A percentile compares a stretch with the other conserved stretches of the same genome.
Conservation (phyloP, 768 basidiomycete species). For the Botryobasidium botryosum region DNA sequence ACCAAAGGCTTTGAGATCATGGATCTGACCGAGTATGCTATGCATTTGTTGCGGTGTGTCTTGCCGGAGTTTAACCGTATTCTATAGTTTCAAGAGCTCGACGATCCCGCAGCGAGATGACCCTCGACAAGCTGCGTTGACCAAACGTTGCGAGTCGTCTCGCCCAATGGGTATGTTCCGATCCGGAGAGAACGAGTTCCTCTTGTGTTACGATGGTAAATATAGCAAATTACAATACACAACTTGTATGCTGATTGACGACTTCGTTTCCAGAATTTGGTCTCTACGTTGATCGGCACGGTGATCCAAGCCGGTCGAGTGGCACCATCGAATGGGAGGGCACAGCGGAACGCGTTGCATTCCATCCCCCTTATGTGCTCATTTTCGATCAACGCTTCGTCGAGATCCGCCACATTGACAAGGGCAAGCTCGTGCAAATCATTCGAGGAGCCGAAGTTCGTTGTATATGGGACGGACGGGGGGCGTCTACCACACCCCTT, state of each 20-base stretch:
- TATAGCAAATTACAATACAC: background rate
- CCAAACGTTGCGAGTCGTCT: conserved; percentile 65
- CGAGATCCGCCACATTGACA: conserved; percentile 72
- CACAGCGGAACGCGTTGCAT: conserved; percentile 70
- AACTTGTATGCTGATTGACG: background rate
- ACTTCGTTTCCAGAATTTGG: conserved; percentile 52
- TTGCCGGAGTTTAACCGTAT: background rate
- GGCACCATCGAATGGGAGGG: conserved; percentile 91
- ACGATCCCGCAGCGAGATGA: conserved; percentile 78
- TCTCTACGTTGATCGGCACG: conserved; percentile 80
- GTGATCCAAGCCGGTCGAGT: conserved; percentile 47
- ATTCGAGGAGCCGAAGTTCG: conserved; percentile 66
- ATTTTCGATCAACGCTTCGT: conserved; percentile 83
- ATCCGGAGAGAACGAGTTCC: conserved; percentile 69
- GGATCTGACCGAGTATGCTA: conserved; percentile 77
- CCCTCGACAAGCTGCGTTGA: conserved; percentile 43
- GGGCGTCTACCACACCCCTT: conserved; percentile 19
- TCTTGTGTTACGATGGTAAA: conserved; percentile 77
- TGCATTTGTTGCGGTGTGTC: conserved; percentile 2
- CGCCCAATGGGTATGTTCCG: conserved; percentile 84
- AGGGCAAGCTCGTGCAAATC: conserved; percentile 65
- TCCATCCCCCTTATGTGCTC: conserved; percentile 77
- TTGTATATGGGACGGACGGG: conserved; percentile 81
- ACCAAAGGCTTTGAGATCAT: conserved; percentile 95
- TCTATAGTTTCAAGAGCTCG: conserved; percentile 59